Conservation (phyloP, 179 eudicot species). For the Actinidia polygama region DNA sequence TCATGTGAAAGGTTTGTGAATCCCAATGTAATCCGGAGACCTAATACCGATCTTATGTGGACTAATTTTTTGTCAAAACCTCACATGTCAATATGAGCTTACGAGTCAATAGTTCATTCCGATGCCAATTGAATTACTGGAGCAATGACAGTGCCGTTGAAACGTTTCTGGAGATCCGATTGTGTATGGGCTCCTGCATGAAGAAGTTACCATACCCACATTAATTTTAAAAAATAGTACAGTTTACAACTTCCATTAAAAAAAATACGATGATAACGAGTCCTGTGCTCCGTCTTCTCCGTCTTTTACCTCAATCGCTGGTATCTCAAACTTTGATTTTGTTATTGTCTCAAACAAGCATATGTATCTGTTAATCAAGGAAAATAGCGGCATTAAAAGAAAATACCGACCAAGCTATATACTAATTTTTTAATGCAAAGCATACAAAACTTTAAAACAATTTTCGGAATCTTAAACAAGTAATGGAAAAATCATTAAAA, state of each 20-base stretch:
- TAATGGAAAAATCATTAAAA: not conserved
- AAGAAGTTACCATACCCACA: slow-evolving; percentile 6
- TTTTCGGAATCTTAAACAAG: not conserved
- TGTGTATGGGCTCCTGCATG: slow-evolving; percentile 81
- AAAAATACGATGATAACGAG: not conserved
- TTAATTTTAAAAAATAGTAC: not conserved
- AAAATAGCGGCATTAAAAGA: slow-evolving; percentile 2
- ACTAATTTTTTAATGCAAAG: not conserved
- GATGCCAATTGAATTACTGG: slow-evolving; percentile 21
- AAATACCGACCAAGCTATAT: not conserved
- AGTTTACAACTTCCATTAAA: not conserved
- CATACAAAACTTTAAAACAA: not conserved
- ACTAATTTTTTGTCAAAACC: not conserved
- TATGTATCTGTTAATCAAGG: slow-evolving; percentile 64
- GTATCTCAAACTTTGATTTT: slow-evolving; percentile 70
- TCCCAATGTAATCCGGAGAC: too few species aligned
- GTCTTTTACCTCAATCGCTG: slow-evolving; percentile 48
- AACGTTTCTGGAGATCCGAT: slow-evolving; percentile 80
- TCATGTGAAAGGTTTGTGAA: not conserved
- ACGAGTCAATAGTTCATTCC: not conserved
- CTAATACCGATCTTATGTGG: not conserved
- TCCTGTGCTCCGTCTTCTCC: not conserved
- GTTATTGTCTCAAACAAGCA: slow-evolving; percentile 88
- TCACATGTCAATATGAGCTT: not conserved
- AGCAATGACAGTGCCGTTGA: slow-evolving; percentile 64